Conservation (phyloP, 768 basidiomycete genomes). For the Serendipita vermifera region DNA sequence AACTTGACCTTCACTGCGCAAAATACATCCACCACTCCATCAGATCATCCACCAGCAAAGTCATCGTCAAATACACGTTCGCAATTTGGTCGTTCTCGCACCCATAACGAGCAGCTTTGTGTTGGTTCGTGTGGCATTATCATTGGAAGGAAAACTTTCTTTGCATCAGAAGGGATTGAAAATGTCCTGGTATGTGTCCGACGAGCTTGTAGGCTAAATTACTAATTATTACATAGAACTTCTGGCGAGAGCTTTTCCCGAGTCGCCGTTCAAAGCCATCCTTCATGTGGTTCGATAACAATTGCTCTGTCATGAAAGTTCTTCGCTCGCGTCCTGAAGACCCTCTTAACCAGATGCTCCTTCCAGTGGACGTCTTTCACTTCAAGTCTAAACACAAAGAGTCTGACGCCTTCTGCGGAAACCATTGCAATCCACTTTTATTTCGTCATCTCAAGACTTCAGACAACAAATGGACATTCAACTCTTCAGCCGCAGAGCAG, state of each 20-base stretch:
- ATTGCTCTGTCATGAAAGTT: constrained; percentile 17
- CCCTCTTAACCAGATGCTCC: neutral
- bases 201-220: neutral
- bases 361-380: constrained; percentile 20
- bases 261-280: constrained; percentile 19
- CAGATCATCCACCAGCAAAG: constrained; percentile 18
- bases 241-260: constrained; percentile 18
- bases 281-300: constrained; percentile 24
- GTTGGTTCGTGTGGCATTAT: constrained; percentile 27
- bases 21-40: no score
- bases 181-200: constrained; percentile 20
- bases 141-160: constrained; percentile 24
- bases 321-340: no score
- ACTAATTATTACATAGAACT: constrained; percentile 16
- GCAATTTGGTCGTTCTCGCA: constrained; percentile 21
- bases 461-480: constrained; percentile 16
- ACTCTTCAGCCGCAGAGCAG: constrained; percentile 17
- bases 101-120: constrained; percentile 27
- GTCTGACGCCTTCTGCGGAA: constrained; percentile 14
- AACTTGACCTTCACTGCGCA: no score
- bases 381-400: constrained; percentile 19
- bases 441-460: no score
- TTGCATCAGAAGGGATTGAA: constrained; percentile 23
- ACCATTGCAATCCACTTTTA: constrained; percentile 19
- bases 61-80: constrained; percentile 21